Evolutionary conservation across 768 basidiomycete genomes (phyloP), one percentile per base, ranked within the genome.

Genomic region (Leccinum sublutescens): DNA sequence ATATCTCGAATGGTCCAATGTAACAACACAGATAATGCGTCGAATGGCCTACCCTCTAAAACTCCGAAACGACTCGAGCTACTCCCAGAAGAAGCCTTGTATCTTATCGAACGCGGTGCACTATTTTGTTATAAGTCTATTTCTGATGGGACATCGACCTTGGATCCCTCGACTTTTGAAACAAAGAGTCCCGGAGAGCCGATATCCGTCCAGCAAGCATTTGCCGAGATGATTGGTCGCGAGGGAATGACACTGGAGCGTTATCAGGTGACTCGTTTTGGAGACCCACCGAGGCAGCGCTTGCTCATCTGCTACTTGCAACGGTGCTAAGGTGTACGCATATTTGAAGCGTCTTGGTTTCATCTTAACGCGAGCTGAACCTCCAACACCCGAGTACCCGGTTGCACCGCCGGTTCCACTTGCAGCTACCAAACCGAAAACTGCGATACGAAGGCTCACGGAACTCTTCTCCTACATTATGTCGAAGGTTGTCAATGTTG

Each of bases 301-400:
- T 17, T 23, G 29, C 54, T 68, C 40, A 58, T 53, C 14, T 52
- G 21, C 38, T 19, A 15, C 17, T n/a, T 36, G 36, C 33, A 34
- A 57, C 25, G n/a, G 9, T 50, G 15, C 15, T 29, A 58, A 98
- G 95, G 92, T 96, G 21, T 98, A 89, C 68, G 84, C 96, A 1
- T 95, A 96, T 74, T 80, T 99, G 33, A 93, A 89, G 67, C 86
- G 97, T 17, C 77, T 98, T 40, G 97, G 97, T 14, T 99, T 97
- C 73, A 81, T 86, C 11, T 85, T 98, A 10, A 91, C 85, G 45
- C 84, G 97, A n/a, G 78, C 92, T 0, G 77, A 80, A 5, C 81
- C 85, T 5, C 88, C 87, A 5, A 79, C 78, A 6, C 57, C 76
- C 1, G 77, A 78, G 15, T 89, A 88, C 65, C 80, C 83, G 3